Evolutionary conservation across 768 basidiomycete species (phyloP), one percentile per base, ranked within the genome.

Genomic region (Russula foetens): DNA sequence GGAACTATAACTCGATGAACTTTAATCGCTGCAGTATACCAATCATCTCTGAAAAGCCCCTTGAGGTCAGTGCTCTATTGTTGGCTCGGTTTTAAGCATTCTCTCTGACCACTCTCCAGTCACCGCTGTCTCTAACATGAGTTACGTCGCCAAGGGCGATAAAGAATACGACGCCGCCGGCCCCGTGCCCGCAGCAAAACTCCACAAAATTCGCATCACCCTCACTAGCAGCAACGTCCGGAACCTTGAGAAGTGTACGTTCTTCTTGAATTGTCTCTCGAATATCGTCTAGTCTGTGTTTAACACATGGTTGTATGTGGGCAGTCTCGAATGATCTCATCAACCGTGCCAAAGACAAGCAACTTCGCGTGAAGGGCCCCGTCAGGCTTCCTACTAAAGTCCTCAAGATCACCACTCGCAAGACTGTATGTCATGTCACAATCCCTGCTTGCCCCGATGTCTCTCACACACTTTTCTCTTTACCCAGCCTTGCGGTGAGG

Each of bases 181-280:
- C 66, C 82, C 82, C 56, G 84, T 93, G 63, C 87, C 90, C 71
- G 79, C 84, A 66, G 88, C 91, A 73, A 95, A 98, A 77, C 84
- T 92, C 74, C 96, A 98, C 85, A 98, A 98, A 84, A 98, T 98
- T 75, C 81, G 97, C 66, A 99, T 99, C 81, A 98, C 97, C 66
- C 81, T 99, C 75, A 98, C 97, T 67, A 92, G 90, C 78, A 88
- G 90, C 79, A 98, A 98, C 75, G 92, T 98, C 78, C 87, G 83
- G 81, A 96, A 94, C 83, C 79, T 99, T 71, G 97, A 99, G 81
- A 99, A 98, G 79, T 98, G 96, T 98, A 66, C 63, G 81, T 75
- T 26, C 14, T 8, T 59, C 35, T 35, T 61, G 9, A 33, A 33
- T n/a, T 9, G 31, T 29, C 2, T 26, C 11, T 29, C 7, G 17